Evolutionary conservation across 352 stramenopile genomes (phyloP).

Genomic region (Phytophthora pluvialis): DNA sequence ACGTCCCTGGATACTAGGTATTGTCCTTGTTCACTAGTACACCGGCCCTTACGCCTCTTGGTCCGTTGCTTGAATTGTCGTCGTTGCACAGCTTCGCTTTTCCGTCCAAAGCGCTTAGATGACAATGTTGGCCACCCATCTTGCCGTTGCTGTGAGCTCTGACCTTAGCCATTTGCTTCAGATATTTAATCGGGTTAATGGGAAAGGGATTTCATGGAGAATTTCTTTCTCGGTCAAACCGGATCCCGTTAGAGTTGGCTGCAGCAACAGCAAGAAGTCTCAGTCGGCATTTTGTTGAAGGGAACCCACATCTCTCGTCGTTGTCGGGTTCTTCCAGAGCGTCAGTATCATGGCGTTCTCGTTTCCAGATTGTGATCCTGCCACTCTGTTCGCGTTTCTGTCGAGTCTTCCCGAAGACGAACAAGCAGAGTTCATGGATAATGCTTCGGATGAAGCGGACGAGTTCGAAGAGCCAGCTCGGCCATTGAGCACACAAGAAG

Average conservation of each 20-base stretch:
- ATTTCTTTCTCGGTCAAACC: not conserved
- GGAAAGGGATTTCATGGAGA: not conserved
- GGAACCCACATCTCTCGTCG: not conserved
- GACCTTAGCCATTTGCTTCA: too few species aligned
- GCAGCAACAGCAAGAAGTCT: too few species aligned
- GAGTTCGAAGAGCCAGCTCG: constrained; percentile 8
- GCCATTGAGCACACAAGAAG: constrained; percentile 10
- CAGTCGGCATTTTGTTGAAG: not conserved
- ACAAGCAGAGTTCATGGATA: constrained; percentile 3
- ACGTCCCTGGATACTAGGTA: too few species aligned
- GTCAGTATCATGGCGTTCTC: constrained; percentile 10
- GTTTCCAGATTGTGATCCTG: constrained; percentile 14
- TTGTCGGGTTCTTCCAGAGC: not conserved
- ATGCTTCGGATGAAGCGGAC: not conserved
- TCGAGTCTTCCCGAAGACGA: constrained; percentile 4
- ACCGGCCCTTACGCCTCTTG: too few species aligned
- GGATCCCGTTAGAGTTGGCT: not conserved
- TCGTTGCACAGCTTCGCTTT: too few species aligned
- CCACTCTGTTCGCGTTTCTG: constrained; percentile 15
- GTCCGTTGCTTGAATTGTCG: too few species aligned
- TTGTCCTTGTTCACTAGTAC: too few species aligned
- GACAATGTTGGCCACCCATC: too few species aligned
- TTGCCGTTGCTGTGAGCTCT: too few species aligned
- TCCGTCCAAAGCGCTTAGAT: too few species aligned
- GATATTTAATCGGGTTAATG: not conserved